Percentiles rank a stretch among this genome's conserved stretches.
phyloP scores from a whole-genome alignment of 2,329 filamentous ascomycete genomes.

The Curvularia sp. region DNA sequence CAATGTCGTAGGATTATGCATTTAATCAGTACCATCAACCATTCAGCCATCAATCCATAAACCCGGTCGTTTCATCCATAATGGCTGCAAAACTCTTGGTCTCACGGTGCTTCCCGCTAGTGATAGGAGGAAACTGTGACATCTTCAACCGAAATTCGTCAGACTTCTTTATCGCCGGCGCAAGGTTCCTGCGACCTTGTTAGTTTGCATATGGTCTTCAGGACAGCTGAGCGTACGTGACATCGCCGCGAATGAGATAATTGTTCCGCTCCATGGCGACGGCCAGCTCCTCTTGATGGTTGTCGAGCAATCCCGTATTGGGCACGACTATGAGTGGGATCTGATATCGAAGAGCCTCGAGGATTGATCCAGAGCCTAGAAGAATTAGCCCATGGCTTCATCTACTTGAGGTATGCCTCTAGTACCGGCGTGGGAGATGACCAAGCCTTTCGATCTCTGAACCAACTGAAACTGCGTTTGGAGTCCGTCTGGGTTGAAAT shows the following conservation, averaged over 20 bases:
- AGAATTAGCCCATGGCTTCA: conserved; percentile 8
- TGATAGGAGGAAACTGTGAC: conserved; percentile 45
- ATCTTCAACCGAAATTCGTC: conserved; percentile 51
- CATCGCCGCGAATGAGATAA: conserved; percentile 75
- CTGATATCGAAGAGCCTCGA: conserved; percentile 77
- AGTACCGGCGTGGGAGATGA: conserved; percentile 89
- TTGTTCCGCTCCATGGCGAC: conserved; percentile 74
- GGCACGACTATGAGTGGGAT: conserved; percentile 87
- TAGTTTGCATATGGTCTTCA: neutral
- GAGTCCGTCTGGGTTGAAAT: conserved; percentile 69
- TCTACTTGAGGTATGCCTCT: conserved; percentile 5
- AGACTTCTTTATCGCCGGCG: conserved; percentile 55
- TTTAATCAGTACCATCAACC: neutral
- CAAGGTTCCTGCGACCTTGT: conserved; percentile 52
- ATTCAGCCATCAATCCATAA: conserved; percentile 36
- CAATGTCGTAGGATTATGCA: neutral
- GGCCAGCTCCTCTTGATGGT: conserved; percentile 91
- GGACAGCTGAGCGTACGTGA: conserved; percentile 61
- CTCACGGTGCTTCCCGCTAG: conserved; percentile 46
- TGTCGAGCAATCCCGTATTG: conserved; percentile 80
- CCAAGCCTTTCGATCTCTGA: conserved; percentile 68
- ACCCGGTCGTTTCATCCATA: conserved; percentile 48
- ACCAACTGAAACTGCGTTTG: conserved; percentile 63
- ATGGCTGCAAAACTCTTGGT: conserved; percentile 46
- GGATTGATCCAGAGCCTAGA: conserved; percentile 86